Evolutionary conservation across 1,284 basidiomycete species (phyloP).

Genomic region (Sphagnurus paluster): DNA sequence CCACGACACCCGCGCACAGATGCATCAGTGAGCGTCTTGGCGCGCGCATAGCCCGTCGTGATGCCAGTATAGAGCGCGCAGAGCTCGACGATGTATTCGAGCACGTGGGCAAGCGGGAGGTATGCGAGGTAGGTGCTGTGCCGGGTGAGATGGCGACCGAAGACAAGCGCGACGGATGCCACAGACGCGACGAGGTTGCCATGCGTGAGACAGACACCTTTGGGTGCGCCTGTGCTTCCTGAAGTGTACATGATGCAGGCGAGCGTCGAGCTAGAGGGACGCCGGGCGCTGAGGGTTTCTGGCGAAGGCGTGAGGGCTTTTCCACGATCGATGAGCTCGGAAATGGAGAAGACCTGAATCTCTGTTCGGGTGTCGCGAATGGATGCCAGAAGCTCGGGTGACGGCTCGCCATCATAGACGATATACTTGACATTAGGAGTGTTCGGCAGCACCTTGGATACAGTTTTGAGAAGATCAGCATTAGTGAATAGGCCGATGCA

Average conservation of each 20-base stretch:
- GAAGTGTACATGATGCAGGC: slow-evolving; percentile 98
- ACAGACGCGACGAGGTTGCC: slow-evolving; percentile 85
- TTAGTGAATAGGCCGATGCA: slow-evolving; percentile 91
- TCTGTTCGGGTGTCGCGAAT: slow-evolving; percentile 52
- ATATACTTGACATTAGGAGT: slow-evolving; percentile 74
- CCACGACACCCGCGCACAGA: slow-evolving; percentile 87
- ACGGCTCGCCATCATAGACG: slow-evolving; percentile 80
- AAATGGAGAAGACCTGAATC: slow-evolving; percentile 61
- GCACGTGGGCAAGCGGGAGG: too few relatives aligned
- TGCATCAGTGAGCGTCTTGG: slow-evolving; percentile 91
- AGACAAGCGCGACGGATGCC: slow-evolving; percentile 73
- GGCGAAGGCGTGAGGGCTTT: too few relatives aligned
- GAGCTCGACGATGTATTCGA: slow-evolving; percentile 80
- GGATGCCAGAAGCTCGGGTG: slow-evolving; percentile 51
- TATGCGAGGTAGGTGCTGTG: slow-evolving; percentile 87
- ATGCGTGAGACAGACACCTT: slow-evolving; percentile 92
- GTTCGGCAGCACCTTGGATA: slow-evolving; percentile 65
- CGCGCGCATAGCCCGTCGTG: slow-evolving; percentile 83
- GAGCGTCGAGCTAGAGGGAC: slow-evolving; percentile 64
- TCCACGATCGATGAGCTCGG: slow-evolving; percentile 64
- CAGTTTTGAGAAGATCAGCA: slow-evolving; percentile 75
- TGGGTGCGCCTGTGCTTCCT: slow-evolving; percentile 88
- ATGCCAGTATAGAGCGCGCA: slow-evolving; percentile 63
- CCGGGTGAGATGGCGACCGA: slow-evolving; percentile 73
- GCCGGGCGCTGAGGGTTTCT: slow-evolving; percentile 49